Percentiles rank a stretch among this genome's conserved stretches.
These are phyloP conservation scores for Carex scoparia DNA, from an alignment of 176 grass and related monocot species.

Conservation along the genomic window DNA sequence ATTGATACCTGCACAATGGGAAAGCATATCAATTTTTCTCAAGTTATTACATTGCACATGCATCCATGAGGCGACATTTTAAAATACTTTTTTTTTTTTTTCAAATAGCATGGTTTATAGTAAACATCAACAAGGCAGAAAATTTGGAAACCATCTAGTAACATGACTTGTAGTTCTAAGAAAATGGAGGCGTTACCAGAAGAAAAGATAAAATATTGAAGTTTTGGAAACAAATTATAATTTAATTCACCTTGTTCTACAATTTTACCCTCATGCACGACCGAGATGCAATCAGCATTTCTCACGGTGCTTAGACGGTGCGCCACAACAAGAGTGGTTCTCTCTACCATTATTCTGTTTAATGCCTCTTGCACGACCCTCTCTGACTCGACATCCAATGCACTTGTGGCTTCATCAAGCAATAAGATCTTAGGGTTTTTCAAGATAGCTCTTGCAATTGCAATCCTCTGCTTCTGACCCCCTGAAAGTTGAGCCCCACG, in stretches of 20 bases:
- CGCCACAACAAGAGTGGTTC: conserved; percentile 67
- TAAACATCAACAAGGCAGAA: not conserved
- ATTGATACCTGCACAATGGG: not conserved
- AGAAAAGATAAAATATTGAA: conserved; percentile 13
- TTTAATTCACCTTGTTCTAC: conserved; percentile 59
- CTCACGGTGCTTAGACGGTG: conserved; percentile 81
- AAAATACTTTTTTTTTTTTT: not conserved
- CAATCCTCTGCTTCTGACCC: conserved; percentile 88
- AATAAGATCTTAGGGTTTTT: conserved; percentile 80
- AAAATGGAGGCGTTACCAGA: not conserved
- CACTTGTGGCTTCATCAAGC: conserved; percentile 92
- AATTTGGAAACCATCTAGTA: not conserved
- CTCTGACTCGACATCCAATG: conserved; percentile 82
- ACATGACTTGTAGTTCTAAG: not conserved
- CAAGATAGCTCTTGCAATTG: conserved; percentile 81
- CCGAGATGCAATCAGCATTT: conserved; percentile 64
- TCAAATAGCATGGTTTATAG: not conserved
- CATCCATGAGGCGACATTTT: not conserved
- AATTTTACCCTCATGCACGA: conserved; percentile 63
- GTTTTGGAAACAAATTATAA: not conserved
- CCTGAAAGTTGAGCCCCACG: conserved; percentile 80
- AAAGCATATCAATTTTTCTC: not conserved
- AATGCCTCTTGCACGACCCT: conserved; percentile 73
- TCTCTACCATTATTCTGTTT: conserved; percentile 56
- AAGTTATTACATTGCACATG: not conserved